Evolutionary conservation across 208 protist species (phyloP), one percentile per base, ranked within the genome.

Genomic region (Trypanosoma boissoni): DNA sequence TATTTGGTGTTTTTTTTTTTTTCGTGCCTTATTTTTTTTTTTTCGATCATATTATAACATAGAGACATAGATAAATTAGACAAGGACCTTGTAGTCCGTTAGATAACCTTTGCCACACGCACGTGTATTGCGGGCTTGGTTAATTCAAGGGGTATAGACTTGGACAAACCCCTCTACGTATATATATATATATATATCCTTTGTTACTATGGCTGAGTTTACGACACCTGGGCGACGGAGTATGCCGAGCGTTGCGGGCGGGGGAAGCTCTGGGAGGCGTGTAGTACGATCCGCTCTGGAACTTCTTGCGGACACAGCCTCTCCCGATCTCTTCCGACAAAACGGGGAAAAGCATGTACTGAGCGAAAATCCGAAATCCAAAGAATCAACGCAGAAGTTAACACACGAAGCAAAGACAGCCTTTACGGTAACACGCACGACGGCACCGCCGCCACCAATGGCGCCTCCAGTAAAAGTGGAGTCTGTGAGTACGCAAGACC

Each of bases 281-380:
- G 78, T 88, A 9, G 73, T 88, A n/a, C 85, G 80, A 23, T 92
- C 85, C 8, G 85, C 85, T 0, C 67, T 92, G 9, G 85, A 92
- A 64, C 43, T 72, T 31, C 56, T 92, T 32, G 65, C 78, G 46
- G 78, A 88, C 2, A 78, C 76, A 0, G 54, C 76, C 6, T 79
- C 85, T 4, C 85, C 85, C 4, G 80, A 86, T 4, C 50, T 84
- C 9, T 31, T 58, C 10, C 55, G 29, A 21, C 6, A 6, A 39
- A 12, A 39, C 8, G 6, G 6, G 34, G 8, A 39, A 39, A 6
- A 39, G 12, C 34, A 39, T 6, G 8, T 16, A 39, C 34, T 16
- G 12, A 6, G 12, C 6, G 8, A 39, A 39, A 6, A 39, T 16
- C 34, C 53, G n/a, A n/a, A n/a, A n/a, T n/a, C n/a, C n/a, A n/a